These are phyloP conservation scores for Paraleonurus japonicus DNA, from an alignment of 257 asterid species.

Conservation along the genomic window DNA sequence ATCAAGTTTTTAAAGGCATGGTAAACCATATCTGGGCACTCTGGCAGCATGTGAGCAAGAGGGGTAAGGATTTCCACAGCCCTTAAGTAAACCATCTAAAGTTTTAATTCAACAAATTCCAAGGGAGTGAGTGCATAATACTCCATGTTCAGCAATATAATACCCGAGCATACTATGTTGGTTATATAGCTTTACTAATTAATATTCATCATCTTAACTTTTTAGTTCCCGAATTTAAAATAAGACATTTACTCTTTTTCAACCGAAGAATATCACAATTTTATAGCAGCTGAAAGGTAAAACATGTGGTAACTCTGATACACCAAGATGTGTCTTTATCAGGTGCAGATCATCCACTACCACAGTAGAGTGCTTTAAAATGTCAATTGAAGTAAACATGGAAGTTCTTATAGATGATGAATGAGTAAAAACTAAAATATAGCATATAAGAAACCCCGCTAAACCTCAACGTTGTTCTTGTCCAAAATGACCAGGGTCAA, in stretches of 20 bases:
- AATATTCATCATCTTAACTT: no score
- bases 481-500: neutral
- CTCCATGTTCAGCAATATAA: no score
- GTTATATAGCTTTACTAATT: no score
- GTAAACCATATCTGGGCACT: neutral
- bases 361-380: neutral
- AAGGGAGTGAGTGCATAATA: neutral
- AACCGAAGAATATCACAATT: no score
- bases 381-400: neutral
- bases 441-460: neutral
- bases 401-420: neutral
- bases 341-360: neutral
- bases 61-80: neutral
- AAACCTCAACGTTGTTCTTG: neutral
- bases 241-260: no score
- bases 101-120: conserved; percentile 3
- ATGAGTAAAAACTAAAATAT: neutral
- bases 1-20: neutral
- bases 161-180: no score
- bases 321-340: no score
- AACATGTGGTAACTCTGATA: no score
- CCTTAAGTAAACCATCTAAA: neutral
- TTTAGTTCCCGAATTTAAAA: no score
- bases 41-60: neutral
- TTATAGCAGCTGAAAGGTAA: no score